These are phyloP conservation scores for Mycena chlorophos DNA, from an alignment of 768 basidiomycete species.

Conservation along the genomic window DNA sequence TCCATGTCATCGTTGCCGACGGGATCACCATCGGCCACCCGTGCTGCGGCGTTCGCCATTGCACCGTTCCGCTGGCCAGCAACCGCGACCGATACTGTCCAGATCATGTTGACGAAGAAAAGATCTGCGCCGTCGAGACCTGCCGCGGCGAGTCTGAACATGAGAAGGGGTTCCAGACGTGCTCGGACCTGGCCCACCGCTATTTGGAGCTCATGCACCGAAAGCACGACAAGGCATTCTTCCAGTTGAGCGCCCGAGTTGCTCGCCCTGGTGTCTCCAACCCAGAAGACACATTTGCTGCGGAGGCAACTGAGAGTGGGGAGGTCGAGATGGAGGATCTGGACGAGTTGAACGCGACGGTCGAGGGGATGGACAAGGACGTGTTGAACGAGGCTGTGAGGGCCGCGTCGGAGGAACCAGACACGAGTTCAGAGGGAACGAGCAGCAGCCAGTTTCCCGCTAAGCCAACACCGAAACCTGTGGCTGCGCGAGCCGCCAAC, in stretches of 20 bases:
- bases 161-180: conserved; percentile 22
- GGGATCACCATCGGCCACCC: conserved; percentile 31
- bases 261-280: not conserved
- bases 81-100: conserved; percentile 27
- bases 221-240: conserved; percentile 24
- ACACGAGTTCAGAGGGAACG: no score
- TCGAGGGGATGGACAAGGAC: no score
- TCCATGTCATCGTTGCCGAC: conserved; percentile 26
- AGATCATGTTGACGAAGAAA: conserved; percentile 13
- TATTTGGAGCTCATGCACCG: conserved; percentile 22
- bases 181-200: conserved; percentile 22
- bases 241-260: conserved; percentile 19
- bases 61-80: conserved; percentile 21
- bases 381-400: no score
- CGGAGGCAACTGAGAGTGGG: not conserved
- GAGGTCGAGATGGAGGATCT: not conserved
- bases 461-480: no score
- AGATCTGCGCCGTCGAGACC: conserved; percentile 23
- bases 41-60: conserved; percentile 32
- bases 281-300: not conserved
- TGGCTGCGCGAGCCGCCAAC: no score
- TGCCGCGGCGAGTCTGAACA: conserved; percentile 27
- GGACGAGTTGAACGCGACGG: no score
- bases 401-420: no score
- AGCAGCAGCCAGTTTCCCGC: no score